These are phyloP conservation scores for Apiotrichum domesticum DNA, from an alignment of 1,284 basidiomycete species.

Conservation along the genomic window DNA sequence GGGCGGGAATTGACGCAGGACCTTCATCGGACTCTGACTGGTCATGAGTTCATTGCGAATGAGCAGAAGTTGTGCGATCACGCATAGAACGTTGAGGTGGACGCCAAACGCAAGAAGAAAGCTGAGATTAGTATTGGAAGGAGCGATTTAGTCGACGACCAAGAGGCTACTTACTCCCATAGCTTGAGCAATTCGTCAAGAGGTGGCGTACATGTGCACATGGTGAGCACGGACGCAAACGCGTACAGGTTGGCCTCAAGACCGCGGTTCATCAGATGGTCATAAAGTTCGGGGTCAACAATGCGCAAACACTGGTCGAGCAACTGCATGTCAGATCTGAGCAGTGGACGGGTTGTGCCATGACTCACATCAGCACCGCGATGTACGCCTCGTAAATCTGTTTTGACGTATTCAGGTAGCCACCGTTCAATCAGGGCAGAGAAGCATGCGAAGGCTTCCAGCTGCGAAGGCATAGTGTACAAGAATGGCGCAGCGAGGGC, in stretches of 20 bases:
- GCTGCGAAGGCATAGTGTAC: constrained; percentile 88
- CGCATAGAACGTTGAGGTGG: constrained; percentile 90
- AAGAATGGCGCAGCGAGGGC: constrained; percentile 95
- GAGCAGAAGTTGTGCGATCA: constrained; percentile 86
- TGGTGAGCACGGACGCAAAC: constrained; percentile 71
- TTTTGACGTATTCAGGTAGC: constrained; percentile 92
- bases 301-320: constrained; percentile 85
- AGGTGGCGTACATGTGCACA: constrained; percentile 94
- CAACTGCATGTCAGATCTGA: constrained; percentile 53
- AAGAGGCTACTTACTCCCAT: constrained; percentile 61
- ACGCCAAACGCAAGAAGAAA: constrained; percentile 94
- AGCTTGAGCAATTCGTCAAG: constrained; percentile 86
- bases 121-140: constrained; percentile 20
- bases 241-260: constrained; percentile 98
- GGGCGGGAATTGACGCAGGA: constrained; percentile 89
- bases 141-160: not conserved
- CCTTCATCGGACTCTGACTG: constrained; percentile 84
- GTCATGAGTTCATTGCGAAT: constrained; percentile 84
- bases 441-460: constrained; percentile 95
- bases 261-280: constrained; percentile 77
- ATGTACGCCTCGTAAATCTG: constrained; percentile 90
- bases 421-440: constrained; percentile 84
- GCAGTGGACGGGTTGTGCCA: too few relatives aligned
- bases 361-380: constrained; percentile 74
- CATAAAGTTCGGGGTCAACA: constrained; percentile 78